Percentiles rank a stretch among this genome's conserved stretches.
These are phyloP conservation scores for Ophiosphaerella herpotricha DNA, from an alignment of 2,329 filamentous ascomycete species.

Conservation along the genomic window DNA sequence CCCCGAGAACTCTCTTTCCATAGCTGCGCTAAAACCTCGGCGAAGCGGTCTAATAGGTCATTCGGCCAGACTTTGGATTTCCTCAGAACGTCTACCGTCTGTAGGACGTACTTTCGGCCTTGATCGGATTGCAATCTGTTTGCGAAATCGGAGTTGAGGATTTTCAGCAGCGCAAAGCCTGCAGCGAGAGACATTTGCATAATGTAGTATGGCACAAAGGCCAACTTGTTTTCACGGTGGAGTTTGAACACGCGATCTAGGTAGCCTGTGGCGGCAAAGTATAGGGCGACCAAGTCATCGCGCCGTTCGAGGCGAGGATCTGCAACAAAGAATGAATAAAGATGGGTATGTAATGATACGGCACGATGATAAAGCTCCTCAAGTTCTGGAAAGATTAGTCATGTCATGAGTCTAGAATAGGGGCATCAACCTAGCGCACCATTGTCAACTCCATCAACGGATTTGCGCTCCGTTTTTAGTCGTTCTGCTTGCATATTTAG, in stretches of 20 bases:
- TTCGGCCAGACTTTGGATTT: conserved; percentile 76
- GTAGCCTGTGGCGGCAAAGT: conserved; percentile 72
- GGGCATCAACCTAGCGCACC: conserved; percentile 21
- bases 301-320: conserved; percentile 62
- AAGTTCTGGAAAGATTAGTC: conserved; percentile 49
- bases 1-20: conserved; percentile 66
- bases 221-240: conserved; percentile 60
- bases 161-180: conserved; percentile 75
- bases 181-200: conserved; percentile 86
- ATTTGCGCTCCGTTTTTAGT: conserved; percentile 40
- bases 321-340: conserved; percentile 81
- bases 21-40: conserved; percentile 85
- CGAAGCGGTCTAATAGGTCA: conserved; percentile 77
- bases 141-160: conserved; percentile 76
- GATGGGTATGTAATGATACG: conserved; percentile 73
- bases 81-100: conserved; percentile 71
- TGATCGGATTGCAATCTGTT: conserved; percentile 67
- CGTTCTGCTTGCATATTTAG: conserved; percentile 44
- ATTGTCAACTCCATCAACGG: conserved; percentile 41
- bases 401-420: conserved; percentile 38
- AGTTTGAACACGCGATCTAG: conserved; percentile 64
- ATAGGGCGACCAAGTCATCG: conserved; percentile 75
- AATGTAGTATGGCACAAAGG: conserved; percentile 74
- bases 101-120: conserved; percentile 69
- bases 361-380: conserved; percentile 70